Evolutionary conservation across 2,329 filamentous ascomycete genomes (phyloP).

Genomic region (Colletotrichum sp.): DNA sequence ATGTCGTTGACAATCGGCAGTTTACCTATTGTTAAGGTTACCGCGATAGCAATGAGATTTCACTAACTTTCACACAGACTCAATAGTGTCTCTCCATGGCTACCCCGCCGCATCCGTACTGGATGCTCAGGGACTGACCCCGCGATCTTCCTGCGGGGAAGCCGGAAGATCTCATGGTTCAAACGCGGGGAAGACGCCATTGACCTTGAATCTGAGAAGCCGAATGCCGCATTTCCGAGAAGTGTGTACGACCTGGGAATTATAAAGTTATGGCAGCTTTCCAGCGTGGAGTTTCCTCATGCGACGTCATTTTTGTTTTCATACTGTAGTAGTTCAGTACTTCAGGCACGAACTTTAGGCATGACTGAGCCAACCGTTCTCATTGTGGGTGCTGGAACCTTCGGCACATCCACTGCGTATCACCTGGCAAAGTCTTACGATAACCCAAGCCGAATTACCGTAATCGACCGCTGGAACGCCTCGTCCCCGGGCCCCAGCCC

Average conservation of each 20-base stretch:
- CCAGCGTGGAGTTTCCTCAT: neutral
- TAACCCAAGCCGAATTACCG: constrained; percentile 11
- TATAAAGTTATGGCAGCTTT: neutral
- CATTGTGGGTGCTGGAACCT: constrained; percentile 55
- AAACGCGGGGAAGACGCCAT: neutral
- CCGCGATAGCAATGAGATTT: neutral
- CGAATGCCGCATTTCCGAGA: neutral
- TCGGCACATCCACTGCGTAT: constrained; percentile 54
- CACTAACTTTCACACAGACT: neutral
- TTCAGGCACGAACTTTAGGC: too few relatives aligned
- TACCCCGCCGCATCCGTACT: neutral
- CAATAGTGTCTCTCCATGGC: neutral
- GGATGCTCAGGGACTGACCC: neutral
- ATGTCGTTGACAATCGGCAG: neutral
- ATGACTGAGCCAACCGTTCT: constrained; percentile 27
- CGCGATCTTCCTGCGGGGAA: neutral
- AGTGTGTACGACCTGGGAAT: neutral
- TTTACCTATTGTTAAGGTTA: neutral
- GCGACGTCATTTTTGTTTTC: neutral
- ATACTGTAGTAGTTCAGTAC: too few relatives aligned
- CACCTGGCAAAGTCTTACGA: constrained; percentile 35
- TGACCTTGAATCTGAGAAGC: neutral
- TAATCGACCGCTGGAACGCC: constrained; percentile 4
- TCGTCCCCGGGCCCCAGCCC: constrained; percentile 1
- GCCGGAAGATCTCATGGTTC: neutral